These are phyloP conservation scores for Lachancea thermotolerans DNA, from an alignment of 805 yeast species.

Conservation along the genomic window DNA sequence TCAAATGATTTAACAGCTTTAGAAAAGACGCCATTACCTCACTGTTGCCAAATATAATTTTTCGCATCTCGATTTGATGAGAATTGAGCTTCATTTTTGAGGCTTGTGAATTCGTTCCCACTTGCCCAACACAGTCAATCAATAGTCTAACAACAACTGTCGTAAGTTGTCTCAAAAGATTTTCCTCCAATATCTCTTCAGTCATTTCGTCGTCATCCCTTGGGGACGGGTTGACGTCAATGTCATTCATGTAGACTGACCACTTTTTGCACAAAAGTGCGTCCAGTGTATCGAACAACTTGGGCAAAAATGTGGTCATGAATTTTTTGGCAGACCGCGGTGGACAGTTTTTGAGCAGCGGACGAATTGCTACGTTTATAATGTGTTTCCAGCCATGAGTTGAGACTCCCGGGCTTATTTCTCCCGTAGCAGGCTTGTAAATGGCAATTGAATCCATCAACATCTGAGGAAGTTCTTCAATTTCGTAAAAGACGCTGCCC, in stretches of 20 bases:
- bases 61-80: constrained; percentile 59
- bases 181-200: constrained; percentile 99
- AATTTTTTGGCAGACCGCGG: constrained; percentile 56
- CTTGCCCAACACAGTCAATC: constrained; percentile 83
- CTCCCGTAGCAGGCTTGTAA: constrained; percentile 47
- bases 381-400: constrained; percentile 96
- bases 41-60: constrained; percentile 56
- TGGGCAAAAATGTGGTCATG: constrained; percentile 73
- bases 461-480: constrained; percentile 70
- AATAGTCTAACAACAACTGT: constrained; percentile 83
- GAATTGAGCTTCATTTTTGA: constrained; percentile 35
- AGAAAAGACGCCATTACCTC: constrained; percentile 72
- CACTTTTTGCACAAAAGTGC: constrained; percentile 67
- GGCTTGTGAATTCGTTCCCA: constrained; percentile 39
- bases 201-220: constrained; percentile 76
- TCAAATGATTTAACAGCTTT: constrained; percentile 65
- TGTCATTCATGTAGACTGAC: constrained; percentile 40
- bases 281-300: constrained; percentile 65
- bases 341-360: constrained; percentile 86
- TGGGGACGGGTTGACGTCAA: constrained; percentile 43
- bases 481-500: constrained; percentile 81
- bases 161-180: constrained; percentile 83
- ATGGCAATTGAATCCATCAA: constrained; percentile 81
- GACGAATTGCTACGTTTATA: constrained; percentile 81
- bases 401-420: constrained; percentile 65